phyloP scores from a whole-genome alignment of 768 basidiomycete genomes.

The Mycena venus region DNA sequence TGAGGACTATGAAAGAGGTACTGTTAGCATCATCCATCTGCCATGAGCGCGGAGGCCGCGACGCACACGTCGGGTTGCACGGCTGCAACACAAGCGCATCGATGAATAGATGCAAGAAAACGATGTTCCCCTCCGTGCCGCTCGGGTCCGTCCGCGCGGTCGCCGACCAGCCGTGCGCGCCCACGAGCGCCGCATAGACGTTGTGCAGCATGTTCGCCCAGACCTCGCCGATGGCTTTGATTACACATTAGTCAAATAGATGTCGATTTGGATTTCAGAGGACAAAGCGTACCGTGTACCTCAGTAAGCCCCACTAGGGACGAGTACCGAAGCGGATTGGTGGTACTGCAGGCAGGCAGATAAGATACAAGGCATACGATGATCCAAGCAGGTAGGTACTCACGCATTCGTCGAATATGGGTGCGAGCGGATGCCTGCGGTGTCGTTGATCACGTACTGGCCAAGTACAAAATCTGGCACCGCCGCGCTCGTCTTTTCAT shows the following conservation, averaged over 20 bases:
- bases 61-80: constrained; percentile 40
- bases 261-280: no score
- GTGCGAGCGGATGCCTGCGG: constrained; percentile 67
- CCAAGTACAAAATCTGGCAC: constrained; percentile 59
- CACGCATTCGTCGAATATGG: constrained; percentile 68
- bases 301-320: constrained; percentile 52
- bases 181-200: constrained; percentile 19
- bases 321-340: constrained; percentile 61
- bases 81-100: constrained; percentile 53
- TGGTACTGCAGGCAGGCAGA: constrained; percentile 40
- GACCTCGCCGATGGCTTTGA: constrained; percentile 25
- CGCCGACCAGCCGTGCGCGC: constrained; percentile 11
- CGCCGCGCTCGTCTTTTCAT: constrained; percentile 56
- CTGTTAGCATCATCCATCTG: no score
- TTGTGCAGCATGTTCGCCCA: constrained; percentile 30
- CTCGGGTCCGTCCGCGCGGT: constrained; percentile 18
- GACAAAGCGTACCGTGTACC: constrained; percentile 58
- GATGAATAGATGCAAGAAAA: constrained; percentile 54
- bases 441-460: constrained; percentile 64
- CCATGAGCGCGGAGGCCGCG: no score
- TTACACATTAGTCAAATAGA: no score
- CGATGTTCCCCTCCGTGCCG: constrained; percentile 48
- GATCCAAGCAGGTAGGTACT: no score
- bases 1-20: no score
- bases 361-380: no score